phyloP scores from a whole-genome alignment of 192 early-diverging fungal genomes.

The Coemansia sp. region DNA sequence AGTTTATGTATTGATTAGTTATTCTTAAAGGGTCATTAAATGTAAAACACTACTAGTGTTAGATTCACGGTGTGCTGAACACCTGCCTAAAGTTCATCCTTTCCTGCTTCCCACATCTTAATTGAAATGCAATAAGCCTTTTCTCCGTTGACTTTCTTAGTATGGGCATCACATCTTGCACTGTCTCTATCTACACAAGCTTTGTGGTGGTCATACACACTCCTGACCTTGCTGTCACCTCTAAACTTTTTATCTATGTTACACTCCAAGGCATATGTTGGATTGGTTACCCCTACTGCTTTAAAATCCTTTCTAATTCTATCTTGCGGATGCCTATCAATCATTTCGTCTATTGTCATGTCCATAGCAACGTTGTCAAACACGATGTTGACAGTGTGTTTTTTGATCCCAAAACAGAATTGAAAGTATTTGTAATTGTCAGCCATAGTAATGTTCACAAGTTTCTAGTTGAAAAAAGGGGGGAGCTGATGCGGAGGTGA shows the following conservation, averaged over 20 bases:
- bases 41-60: too few species aligned
- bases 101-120: background rate
- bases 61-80: too few species aligned
- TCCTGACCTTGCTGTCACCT: too few species aligned
- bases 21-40: too few species aligned
- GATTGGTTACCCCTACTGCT: background rate
- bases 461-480: too few species aligned
- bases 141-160: background rate
- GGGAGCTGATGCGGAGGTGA: too few species aligned
- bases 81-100: background rate
- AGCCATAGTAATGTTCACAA: too few species aligned
- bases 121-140: background rate
- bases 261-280: background rate
- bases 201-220: background rate
- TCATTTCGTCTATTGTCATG: background rate
- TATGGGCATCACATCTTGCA: background rate
- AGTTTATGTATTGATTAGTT: too few species aligned
- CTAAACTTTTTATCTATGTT: background rate
- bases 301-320: background rate
- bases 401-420: too few species aligned
- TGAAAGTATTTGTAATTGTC: too few species aligned
- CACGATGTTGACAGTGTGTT: too few species aligned
- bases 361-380: too few species aligned
- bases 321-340: background rate
- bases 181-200: background rate